These are phyloP conservation scores for Mollisiaceae sp. DNA, from an alignment of 2,329 filamentous ascomycete species.

Conservation along the genomic window DNA sequence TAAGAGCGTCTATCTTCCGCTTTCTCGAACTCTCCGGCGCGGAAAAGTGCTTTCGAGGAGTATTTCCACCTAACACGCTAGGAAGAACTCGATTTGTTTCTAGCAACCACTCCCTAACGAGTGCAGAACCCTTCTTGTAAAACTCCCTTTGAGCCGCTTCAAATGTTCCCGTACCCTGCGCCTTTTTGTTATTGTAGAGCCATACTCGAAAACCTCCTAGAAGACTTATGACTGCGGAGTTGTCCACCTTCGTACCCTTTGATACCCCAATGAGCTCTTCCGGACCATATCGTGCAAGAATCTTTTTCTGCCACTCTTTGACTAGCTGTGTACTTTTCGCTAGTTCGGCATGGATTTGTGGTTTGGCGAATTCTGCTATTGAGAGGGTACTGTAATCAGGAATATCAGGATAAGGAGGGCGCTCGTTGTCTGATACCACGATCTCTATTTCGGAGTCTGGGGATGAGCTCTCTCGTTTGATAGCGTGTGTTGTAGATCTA, in stretches of 20 bases:
- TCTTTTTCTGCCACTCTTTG: neutral
- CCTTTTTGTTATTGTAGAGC: neutral
- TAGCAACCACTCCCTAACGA: neutral
- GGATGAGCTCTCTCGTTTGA: neutral
- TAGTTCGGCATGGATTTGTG: neutral
- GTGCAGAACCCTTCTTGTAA: neutral
- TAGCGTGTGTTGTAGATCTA: neutral
- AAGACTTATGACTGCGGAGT: neutral
- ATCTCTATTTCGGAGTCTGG: neutral
- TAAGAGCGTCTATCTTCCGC: too few relatives aligned
- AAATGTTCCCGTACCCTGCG: neutral
- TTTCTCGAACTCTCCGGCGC: too few relatives aligned
- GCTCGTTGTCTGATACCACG: neutral
- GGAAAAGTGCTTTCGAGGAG: neutral
- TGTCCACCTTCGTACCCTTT: neutral
- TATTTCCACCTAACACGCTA: neutral
- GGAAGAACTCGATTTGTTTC: neutral
- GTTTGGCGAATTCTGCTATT: neutral
- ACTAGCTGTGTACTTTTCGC: neutral
- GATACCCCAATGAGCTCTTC: neutral
- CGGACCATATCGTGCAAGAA: neutral
- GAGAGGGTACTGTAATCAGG: neutral
- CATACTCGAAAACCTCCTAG: neutral
- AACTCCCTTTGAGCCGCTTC: neutral
- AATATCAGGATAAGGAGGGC: neutral